Evolutionary conservation across 2,329 filamentous ascomycete species (phyloP), one percentile per base, ranked within the genome.

Genomic region (Penicillium sp.): DNA sequence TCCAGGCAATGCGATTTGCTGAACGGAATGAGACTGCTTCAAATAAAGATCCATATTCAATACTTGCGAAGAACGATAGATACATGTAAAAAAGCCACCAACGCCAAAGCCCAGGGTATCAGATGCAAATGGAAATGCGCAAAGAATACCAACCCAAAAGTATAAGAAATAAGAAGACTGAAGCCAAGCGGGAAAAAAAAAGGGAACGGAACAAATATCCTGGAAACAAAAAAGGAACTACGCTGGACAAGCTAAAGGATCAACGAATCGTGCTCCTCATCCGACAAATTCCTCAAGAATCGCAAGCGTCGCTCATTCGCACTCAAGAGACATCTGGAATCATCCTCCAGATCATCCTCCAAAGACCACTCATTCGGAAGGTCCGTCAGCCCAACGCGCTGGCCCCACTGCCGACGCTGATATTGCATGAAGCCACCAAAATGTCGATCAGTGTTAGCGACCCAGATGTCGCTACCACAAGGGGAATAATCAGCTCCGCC

Each of bases 381-480:
- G 44, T 71, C 71, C 4, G 66, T 58, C 38, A 70, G 46, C 0
- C 70, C 72, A 54, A 67, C 71, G 10, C 62, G 55, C 39, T 68
- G 63, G 0, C 72, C 74, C 72, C 73, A 76, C 55, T 74, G 67
- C 3, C 62, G 59, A 0, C 73, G 68, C 38, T 76, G 72, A 54
- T 72, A 78, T 53, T 75, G 69, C 75, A 78, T 76, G 38, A 78
- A 72, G 1, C 76, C 76, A 27, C 76, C 76, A 54, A 76, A 76
- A 16, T 70, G 66, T 8, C 66, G 64, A 57, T 78, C 76, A 13
- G 75, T 70, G 52, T 77, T 77, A 5, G 75, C 73, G 31, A 77
- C 72, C 73, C 73, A 78, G 56, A 78, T 71, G 7, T 63, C 61
- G 10, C 67, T 60, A 5, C 76, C 75, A 51, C 77, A 75, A 1